Evolutionary conservation across 129 eudicot species (phyloP).

Genomic region (Heracleum sosnowskyi): DNA sequence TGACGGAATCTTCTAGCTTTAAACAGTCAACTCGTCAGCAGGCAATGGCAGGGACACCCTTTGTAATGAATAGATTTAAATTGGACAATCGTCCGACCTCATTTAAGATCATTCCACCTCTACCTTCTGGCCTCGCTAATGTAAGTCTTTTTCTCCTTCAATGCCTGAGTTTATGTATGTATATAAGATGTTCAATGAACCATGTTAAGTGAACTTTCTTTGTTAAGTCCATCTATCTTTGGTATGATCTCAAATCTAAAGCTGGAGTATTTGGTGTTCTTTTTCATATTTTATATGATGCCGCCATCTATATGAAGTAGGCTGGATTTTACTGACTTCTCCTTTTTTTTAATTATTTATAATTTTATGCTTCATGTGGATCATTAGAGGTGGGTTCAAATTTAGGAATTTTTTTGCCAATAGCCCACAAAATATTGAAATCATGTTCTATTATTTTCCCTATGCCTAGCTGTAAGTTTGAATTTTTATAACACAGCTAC

Average conservation of each 20-base stretch:
- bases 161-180: constrained; percentile 3
- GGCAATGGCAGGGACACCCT: constrained; percentile 40
- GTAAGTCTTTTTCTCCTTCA: constrained; percentile 27
- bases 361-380: neutral
- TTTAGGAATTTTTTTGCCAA: neutral
- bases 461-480: neutral
- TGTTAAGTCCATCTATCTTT: neutral
- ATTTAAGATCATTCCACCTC: constrained; percentile 52
- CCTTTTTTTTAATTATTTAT: neutral
- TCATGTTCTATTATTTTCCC: neutral
- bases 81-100: constrained; percentile 89
- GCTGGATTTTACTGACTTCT: neutral
- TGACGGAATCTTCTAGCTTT: constrained; percentile 35
- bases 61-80: constrained; percentile 54
- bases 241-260: neutral
- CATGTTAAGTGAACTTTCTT: neutral
- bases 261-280: neutral
- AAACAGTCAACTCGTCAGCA: constrained; percentile 43
- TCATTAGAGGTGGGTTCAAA: neutral
- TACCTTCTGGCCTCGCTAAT: constrained; percentile 69
- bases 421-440: neutral
- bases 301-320: neutral
- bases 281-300: neutral
- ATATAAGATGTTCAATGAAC: neutral
- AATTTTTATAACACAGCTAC: neutral